Conservation (phyloP, 352 stramenopile genomes). For the Pythium vanterpoolii region DNA sequence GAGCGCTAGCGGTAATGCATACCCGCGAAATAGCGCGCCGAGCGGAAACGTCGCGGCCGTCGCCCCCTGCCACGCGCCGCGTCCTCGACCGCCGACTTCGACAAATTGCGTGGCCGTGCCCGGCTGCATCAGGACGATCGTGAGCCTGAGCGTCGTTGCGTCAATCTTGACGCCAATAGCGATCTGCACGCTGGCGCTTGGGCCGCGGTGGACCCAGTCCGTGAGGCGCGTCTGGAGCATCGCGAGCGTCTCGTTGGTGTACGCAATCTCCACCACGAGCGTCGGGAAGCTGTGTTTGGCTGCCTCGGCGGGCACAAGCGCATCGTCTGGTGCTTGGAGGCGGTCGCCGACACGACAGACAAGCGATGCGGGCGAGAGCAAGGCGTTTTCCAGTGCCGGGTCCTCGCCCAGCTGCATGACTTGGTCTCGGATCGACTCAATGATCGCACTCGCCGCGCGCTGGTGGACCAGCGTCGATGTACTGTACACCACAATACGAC, state of each 20-base stretch:
- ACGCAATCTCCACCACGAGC: conserved; percentile 16
- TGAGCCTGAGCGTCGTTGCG: neutral
- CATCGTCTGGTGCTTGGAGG: conserved; percentile 5
- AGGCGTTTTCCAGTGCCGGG: neutral
- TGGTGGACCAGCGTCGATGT: neutral
- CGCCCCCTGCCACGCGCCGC: neutral
- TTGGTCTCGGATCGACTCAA: conserved; percentile 1
- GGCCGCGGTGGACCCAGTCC: neutral
- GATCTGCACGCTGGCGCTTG: neutral
- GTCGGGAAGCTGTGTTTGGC: conserved; percentile 6
- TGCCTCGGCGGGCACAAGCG: conserved; percentile 10
- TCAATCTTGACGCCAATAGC: conserved; percentile 17
- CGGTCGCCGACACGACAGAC: conserved; percentile 3
- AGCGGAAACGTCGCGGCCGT: conserved; percentile 4
- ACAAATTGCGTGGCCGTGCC: neutral
- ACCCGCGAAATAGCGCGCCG: conserved; percentile 2
- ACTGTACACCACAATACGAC: conserved; percentile 12
- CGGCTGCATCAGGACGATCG: conserved; percentile 7
- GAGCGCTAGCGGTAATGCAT: neutral
- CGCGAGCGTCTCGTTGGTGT: conserved; percentile 8
- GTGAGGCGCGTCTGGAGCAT: neutral
- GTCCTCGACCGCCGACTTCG: neutral
- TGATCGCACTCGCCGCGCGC: conserved; percentile 1
- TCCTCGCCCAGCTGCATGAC: conserved; percentile 1
- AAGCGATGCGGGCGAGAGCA: conserved; percentile 3